Base-by-base conservation (phyloP, 169 alveolate genomes). In the Blepharisma undulans region DNA sequence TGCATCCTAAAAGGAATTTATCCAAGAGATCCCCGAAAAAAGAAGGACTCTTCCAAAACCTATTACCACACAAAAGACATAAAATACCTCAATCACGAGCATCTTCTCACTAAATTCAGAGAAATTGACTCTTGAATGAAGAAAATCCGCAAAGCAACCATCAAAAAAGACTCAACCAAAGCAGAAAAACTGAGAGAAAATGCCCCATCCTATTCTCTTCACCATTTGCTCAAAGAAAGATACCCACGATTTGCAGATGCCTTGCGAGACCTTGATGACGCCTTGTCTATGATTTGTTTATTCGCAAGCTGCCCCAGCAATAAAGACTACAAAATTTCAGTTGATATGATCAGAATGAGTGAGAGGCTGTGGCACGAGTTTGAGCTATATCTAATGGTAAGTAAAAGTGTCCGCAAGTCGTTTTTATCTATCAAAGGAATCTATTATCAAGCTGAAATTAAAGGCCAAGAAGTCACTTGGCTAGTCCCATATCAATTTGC, bases 1-100 rank as follows among this genome's bases (percentile, higher is more conserved):
- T 99, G 99, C 94, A 99, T 99, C 79, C 95, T 99, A 89, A 99
- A 99, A 94, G 99, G 99, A 21, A 98, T 99, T 66, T 99, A 98
- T 90, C 99, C 99, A 19, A 95, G 99, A 84, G 99, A 99, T 84
- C 99, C 99, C 93, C 95, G 97, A 98, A 97, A 98, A 98, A 98
- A 98, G 96, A 95, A 94, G 90, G 97, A 98, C 94, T 94, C 95
- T 88, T 94, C 97, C 93, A 95, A 97, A 89, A 95, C 99, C n/a
- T 99, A 98, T 94, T 98, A 99, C 93, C 99, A 98, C 92, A 92
- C 91, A 84, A 98, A 98, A 93, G 99, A 99, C 92, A 97, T 99
- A 80, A 94, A 97, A 86, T 97, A 96, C 92, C 94, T 99, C 36
- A 95, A 95, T 77, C 93, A 96, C 89, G 99, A 96, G 92, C 98